Base-by-base conservation (phyloP, 768 basidiomycete species). In the Leccinum fibrillosum region DNA sequence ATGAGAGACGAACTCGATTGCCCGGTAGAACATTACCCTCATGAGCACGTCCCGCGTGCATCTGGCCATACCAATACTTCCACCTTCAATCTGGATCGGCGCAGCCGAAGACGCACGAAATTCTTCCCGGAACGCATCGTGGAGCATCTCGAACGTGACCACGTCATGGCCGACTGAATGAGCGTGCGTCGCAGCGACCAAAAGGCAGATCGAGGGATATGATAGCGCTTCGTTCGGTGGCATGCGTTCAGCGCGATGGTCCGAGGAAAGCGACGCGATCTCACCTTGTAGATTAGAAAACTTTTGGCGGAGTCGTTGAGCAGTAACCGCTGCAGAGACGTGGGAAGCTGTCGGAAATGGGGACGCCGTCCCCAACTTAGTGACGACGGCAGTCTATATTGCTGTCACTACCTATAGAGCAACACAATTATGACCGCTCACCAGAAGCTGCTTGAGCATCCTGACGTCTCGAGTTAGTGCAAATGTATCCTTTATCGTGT, bases 121-220 rank as follows among this genome's bases (percentile, higher is more conserved):
- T 72, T 91, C 89, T 60, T 86, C 82, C 21, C 85, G 83, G 69
- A 94, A 94, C 32, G 80, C 78, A 53, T 92, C 90, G 60, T 89
- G 81, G 8, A 96, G 81, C 86, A 95, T 93, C 65, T 95, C 92
- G 68, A 98, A 96, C 30, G 91, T 98, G 73, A 97, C 86, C 13
- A 76, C 75, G 19, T 88, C 79, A 58, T 94, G 88, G 0, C 94
- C 94, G 6, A 85, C 83, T 10, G 86, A 86, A 25, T 85, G 75
- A 4, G 85, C 79, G 67, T 97, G 95, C 66, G 86, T 80, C 13
- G 86, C 81, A n/a, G 94, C 89, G 58, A 98, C 88, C 45, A 97
- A 80, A 30, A 96, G 79, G 66, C 92, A 94, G 19, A 93, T 72
- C 2, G 83, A 77, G 8, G 94, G 90, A 67, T 95, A 92, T 19